Base-by-base conservation (phyloP, 306 rosid species). In the Inga leiocalycina region DNA sequence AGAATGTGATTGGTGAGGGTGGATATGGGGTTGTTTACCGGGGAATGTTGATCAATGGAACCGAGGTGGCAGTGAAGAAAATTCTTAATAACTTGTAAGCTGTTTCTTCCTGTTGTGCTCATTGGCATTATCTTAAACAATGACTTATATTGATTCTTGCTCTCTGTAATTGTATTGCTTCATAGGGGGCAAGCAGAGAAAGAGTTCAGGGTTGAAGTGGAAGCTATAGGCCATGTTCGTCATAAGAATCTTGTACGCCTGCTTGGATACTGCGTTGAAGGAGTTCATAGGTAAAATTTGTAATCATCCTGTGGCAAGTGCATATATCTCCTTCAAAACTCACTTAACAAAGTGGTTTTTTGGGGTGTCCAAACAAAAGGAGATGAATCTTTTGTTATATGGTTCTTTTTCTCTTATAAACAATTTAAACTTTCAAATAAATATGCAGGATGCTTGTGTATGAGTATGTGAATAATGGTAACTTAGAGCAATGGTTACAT, bases 191-290 rank as follows among this genome's bases (percentile, higher is more conserved):
- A 96, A 78, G 99, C 99, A 8, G 99, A 96, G 91, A 93, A 87
- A 80, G 99, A 96, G 84, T 96, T 96, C 84, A 93, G 94, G 84
- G 98, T 91, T 82, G 98, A 96, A 90, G 99, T 96, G 80, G 99
- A 96, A 84, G 99, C 98, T 71, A 96, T 96, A 70, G 99, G 99
- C 52, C 98, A 93, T 85, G 98, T 96, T 75, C 87, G 97, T 64
- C 99, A 96, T 80, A 96, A 96, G 84, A 92, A 96, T 88, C 98
- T 96, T 39, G 99, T 96, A 74, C 98, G 98, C 13, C 83, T 96
- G 54, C 90, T 96, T 19, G 99, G 99, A 77, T 96, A 86, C 87
- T 96, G 99, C 84, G 66, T 96, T 19, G 99, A 96, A 92, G 99
- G 98, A 82, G 97, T 93, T 82, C 96, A 93, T 71, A 93, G 98